Conservation (phyloP, 257 asterid species). For the Solanum phureja region DNA sequence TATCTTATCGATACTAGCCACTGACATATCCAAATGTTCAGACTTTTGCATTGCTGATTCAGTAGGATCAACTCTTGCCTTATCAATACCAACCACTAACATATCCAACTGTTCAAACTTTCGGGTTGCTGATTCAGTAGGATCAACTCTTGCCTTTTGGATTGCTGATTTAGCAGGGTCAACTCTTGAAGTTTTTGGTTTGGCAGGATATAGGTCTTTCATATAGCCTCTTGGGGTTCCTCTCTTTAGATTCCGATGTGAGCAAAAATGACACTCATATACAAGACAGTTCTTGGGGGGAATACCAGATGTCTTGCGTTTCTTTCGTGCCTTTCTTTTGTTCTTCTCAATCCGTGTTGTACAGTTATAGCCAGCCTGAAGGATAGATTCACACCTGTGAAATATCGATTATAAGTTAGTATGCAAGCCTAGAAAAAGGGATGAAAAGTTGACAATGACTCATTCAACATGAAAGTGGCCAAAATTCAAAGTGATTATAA, state of each 20-base stretch:
- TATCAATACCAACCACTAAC: background rate
- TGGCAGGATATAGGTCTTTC: conserved; percentile 37
- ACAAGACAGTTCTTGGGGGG: conserved; percentile 34
- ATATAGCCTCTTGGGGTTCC: conserved; percentile 64
- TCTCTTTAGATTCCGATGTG: conserved; percentile 47
- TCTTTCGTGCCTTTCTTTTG: conserved; percentile 17
- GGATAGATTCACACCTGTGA: conserved; percentile 62
- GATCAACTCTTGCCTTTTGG: background rate
- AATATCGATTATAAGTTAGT: background rate
- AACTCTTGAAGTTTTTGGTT: conserved; percentile 16
- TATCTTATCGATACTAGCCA: background rate
- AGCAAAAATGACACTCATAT: conserved; percentile 58
- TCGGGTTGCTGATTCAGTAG: background rate
- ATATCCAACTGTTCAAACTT: background rate
- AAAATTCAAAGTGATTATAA: background rate
- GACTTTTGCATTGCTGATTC: background rate
- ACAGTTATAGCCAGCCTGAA: conserved; percentile 61
- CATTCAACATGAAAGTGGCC: background rate
- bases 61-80: background rate
- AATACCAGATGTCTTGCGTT: conserved; percentile 20
- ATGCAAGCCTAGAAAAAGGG: background rate
- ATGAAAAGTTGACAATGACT: background rate
- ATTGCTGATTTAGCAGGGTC: conserved; percentile 3
- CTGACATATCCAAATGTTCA: background rate
- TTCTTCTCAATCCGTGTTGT: conserved; percentile 45